Percentiles rank a stretch among this genome's conserved stretches.
These are phyloP conservation scores for Colletotrichum somersetense DNA, from an alignment of 2,329 filamentous ascomycete species.

Conservation along the genomic window DNA sequence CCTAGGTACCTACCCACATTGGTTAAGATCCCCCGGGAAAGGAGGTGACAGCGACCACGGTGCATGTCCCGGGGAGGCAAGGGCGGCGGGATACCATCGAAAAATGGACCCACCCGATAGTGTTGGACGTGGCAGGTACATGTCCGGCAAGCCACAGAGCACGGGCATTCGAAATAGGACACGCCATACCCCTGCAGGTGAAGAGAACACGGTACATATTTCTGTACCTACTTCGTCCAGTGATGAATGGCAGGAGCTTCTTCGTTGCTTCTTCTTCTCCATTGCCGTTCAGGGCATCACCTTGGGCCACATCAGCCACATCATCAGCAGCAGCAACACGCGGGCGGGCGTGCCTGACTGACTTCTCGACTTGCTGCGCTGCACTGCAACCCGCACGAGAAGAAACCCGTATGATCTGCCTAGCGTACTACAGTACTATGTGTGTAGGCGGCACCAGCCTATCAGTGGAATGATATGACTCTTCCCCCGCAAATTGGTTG, in stretches of 20 bases:
- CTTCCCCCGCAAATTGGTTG: slow-evolving; percentile 39
- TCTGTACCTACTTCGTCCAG: not conserved
- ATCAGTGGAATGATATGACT: slow-evolving; percentile 37
- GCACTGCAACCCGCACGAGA: slow-evolving; percentile 12
- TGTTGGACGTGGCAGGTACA: slow-evolving; percentile 40
- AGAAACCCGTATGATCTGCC: slow-evolving; percentile 29
- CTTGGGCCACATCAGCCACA: slow-evolving; percentile 1
- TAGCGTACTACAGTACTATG: too few relatives aligned
- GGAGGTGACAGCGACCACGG: not conserved
- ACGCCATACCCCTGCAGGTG: slow-evolving; percentile 27
- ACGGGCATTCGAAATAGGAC: slow-evolving; percentile 17
- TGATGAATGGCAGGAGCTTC: slow-evolving; percentile 14
- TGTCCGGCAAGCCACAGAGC: slow-evolving; percentile 35
- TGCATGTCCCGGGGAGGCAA: slow-evolving; percentile 26
- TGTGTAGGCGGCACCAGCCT: slow-evolving; percentile 23
- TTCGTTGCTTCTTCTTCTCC: slow-evolving; percentile 14
- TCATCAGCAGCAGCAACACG: not conserved
- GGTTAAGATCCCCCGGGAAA: not conserved
- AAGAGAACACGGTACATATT: slow-evolving; percentile 21
- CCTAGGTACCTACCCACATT: not conserved
- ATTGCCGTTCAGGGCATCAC: not conserved
- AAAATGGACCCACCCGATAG: slow-evolving; percentile 33
- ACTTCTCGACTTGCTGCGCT: not conserved
- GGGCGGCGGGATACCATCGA: slow-evolving; percentile 14
- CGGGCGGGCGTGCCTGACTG: not conserved